Evolutionary conservation across 2,329 filamentous ascomycete species (phyloP).

Genomic region (Elsinoe batatas): DNA sequence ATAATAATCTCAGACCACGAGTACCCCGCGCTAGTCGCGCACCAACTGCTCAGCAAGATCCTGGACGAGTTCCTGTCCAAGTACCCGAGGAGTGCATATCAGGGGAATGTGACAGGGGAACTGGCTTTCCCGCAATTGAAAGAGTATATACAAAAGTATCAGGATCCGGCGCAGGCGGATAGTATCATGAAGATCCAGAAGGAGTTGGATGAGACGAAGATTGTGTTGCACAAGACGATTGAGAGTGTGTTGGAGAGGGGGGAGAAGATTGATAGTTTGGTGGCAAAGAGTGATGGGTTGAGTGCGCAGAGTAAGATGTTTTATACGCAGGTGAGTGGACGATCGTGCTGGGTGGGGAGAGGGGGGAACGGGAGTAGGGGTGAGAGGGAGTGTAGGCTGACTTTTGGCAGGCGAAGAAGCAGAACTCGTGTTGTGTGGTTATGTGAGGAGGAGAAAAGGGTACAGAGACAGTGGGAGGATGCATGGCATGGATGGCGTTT

Average conservation of each 20-base stretch:
- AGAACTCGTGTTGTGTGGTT: slow-evolving; percentile 50
- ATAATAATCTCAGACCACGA: slow-evolving; percentile 40
- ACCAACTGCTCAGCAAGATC: slow-evolving; percentile 77
- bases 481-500: slow-evolving; percentile 3
- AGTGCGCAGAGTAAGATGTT: slow-evolving; percentile 96
- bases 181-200: slow-evolving; percentile 79
- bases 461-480: slow-evolving; percentile 4
- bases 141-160: slow-evolving; percentile 68
- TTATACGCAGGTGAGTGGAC: slow-evolving; percentile 59
- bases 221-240: slow-evolving; percentile 93
- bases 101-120: slow-evolving; percentile 34
- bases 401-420: slow-evolving; percentile 46
- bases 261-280: slow-evolving; percentile 90
- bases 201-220: slow-evolving; percentile 95
- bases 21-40: slow-evolving; percentile 62
- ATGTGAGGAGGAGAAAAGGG: slow-evolving; percentile 31
- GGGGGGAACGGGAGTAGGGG: neutral
- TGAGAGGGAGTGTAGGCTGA: slow-evolving; percentile 34
- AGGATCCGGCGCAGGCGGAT: slow-evolving; percentile 81
- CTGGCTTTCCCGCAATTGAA: slow-evolving; percentile 64
- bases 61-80: slow-evolving; percentile 76
- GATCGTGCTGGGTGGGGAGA: neutral
- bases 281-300: slow-evolving; percentile 84
- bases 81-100: slow-evolving; percentile 62
- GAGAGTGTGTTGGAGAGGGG: slow-evolving; percentile 79